phyloP scores from a whole-genome alignment of 2,329 filamentous ascomycete species.

The Pleoardoris graminearum region DNA sequence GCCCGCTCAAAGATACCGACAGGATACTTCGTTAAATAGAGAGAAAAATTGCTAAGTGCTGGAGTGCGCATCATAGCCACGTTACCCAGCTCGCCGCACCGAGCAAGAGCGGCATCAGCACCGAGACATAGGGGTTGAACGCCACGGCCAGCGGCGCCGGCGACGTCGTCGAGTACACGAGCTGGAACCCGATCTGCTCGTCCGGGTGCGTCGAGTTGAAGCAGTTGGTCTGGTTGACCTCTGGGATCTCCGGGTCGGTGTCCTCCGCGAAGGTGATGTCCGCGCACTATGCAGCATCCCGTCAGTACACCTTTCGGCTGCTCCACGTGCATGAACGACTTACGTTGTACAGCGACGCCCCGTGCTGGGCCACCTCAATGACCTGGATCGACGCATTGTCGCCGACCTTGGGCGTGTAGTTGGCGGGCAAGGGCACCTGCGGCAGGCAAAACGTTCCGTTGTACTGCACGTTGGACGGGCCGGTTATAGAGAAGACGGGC shows the following conservation, averaged over 20 bases:
- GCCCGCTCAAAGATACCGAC: constrained; percentile 1
- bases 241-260: constrained; percentile 63
- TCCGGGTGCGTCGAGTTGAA: constrained; percentile 70
- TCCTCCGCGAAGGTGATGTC: constrained; percentile 90
- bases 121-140: constrained; percentile 31
- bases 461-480: constrained; percentile 81
- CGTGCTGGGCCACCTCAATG: constrained; percentile 80
- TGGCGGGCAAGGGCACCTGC: constrained; percentile 79
- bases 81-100: constrained; percentile 31
- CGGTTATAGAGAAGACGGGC: constrained; percentile 77
- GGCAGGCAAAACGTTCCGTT: constrained; percentile 87
- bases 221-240: constrained; percentile 82
- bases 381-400: constrained; percentile 90
- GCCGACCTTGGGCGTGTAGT: constrained; percentile 72
- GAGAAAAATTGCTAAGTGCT: neutral
- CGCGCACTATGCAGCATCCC: constrained; percentile 68
- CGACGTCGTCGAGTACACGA: constrained; percentile 66
- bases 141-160: constrained; percentile 30
- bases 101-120: constrained; percentile 35
- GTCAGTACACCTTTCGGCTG: neutral
- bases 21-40: neutral
- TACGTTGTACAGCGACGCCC: constrained; percentile 80
- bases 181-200: constrained; percentile 67
- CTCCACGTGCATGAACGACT: constrained; percentile 33
- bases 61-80: constrained; percentile 21